Base-by-base conservation (phyloP, 495 filamentous ascomycete genomes). In the Xylaria nigripes region DNA sequence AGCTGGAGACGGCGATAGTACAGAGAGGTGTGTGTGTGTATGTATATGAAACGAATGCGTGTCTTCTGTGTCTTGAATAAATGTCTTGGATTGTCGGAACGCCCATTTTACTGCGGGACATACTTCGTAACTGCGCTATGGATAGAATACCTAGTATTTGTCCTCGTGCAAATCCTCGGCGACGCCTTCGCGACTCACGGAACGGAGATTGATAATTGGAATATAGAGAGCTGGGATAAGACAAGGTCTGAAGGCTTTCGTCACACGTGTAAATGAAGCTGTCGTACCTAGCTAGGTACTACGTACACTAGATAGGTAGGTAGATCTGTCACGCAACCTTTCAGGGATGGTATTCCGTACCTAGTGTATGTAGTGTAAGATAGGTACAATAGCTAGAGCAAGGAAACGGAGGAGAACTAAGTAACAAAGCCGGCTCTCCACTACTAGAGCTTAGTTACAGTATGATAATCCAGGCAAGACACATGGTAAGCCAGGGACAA, bases 201-300 rank as follows among this genome's bases (percentile, higher is more conserved):
- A 29, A 58, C 58, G 34, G 53, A n/a, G 32, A 36, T 8, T 9
- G 4, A 61, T 45, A 59, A 66, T 66, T 61, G 63, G 61, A 56
- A 59, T 36, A 2, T 58, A 40, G 50, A 55, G 56, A 57, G 55
- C 55, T 57, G 51, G 38, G 32, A 53, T 29, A 38, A 23, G 32
- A 18, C 56, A 43, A 61, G 52, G 61, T 66, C 54, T 51, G 29
- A 61, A 50, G 23, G 22, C 48, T 52, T 12, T 36, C 38, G 23
- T 8, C 41, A 22, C 40, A 44, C 18, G 40, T 23, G 49, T 40
- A 23, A 24, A 44, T 44, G 9, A 9, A 29, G 25, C 9, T 9
- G 25, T 29, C 25, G 9, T 29, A 29, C 25, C 25, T 9, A 29
- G 25, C 27, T 10, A 30, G 10, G 27, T 30, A 30, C 27, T 30